phyloP scores from a whole-genome alignment of 1,139 yeast species.

The Pichia sp. region DNA sequence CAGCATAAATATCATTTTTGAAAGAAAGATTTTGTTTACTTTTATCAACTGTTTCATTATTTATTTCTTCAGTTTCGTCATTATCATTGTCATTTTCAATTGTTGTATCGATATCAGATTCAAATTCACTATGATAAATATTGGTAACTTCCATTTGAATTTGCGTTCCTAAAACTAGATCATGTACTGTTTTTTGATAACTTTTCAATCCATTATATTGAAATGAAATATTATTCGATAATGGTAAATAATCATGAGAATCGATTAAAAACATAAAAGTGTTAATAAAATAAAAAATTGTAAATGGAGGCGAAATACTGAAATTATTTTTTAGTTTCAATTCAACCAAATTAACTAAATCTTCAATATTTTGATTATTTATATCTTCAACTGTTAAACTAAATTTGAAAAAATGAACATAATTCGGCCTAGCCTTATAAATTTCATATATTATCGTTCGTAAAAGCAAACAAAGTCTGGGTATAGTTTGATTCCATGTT shows the following conservation, averaged over 20 bases:
- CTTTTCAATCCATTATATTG: constrained; percentile 4
- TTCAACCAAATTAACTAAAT: constrained; percentile 4
- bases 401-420: constrained; percentile 1
- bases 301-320: constrained; percentile 18
- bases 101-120: neutral
- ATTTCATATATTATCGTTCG: neutral
- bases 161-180: constrained; percentile 4
- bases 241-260: constrained; percentile 3
- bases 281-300: constrained; percentile 11
- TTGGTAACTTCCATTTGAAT: neutral
- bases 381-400: neutral
- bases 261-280: constrained; percentile 5
- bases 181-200: constrained; percentile 4
- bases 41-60: neutral
- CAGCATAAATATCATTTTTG: constrained; percentile 12
- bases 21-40: neutral
- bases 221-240: neutral
- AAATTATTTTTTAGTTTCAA: constrained; percentile 4
- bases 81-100: neutral
- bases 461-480: neutral
- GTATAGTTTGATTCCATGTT: constrained; percentile 1
- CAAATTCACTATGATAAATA: constrained; percentile 2
- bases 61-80: neutral
- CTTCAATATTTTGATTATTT: constrained; percentile 4
- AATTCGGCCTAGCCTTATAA: neutral